Percentiles rank a stretch among this genome's conserved stretches.
Evolutionary conservation across 257 asterid species (phyloP).

Genomic region (Phtheirospermum japonicum): DNA sequence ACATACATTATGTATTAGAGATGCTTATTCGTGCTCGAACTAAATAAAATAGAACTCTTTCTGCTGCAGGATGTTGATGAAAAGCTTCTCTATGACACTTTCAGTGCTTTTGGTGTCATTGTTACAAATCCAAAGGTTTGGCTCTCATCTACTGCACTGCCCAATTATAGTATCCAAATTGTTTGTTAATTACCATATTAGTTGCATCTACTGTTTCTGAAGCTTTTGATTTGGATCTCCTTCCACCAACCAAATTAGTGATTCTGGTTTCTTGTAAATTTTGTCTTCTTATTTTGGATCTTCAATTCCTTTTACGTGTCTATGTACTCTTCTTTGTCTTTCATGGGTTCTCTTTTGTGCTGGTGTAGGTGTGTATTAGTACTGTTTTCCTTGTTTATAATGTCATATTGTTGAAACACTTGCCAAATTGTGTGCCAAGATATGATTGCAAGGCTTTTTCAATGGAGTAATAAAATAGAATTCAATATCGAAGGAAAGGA

Average conservation of each 20-base stretch:
- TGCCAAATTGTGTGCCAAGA: not conserved
- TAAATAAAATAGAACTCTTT: slow-evolving; percentile 6
- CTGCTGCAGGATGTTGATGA: slow-evolving; percentile 91
- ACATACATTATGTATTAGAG: not conserved
- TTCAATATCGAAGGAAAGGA: not conserved
- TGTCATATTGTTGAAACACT: slow-evolving; percentile 8
- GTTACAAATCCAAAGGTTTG: slow-evolving; percentile 91
- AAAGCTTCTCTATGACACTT: slow-evolving; percentile 89
- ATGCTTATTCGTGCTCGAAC: not conserved
- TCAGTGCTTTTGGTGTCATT: slow-evolving; percentile 93
- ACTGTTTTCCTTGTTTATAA: not conserved
- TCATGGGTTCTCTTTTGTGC: not conserved
- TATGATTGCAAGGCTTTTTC: not conserved
- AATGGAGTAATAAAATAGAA: not conserved
- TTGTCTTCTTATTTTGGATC: slow-evolving; percentile 2
- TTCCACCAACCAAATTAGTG: not conserved
- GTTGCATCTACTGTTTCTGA: slow-evolving; percentile 1
- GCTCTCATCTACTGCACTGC: slow-evolving; percentile 12
- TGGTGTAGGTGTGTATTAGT: slow-evolving; percentile 7
- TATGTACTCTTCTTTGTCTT: not conserved
- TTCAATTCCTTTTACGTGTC: not conserved
- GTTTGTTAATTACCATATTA: slow-evolving; percentile 5
- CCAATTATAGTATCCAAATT: not conserved
- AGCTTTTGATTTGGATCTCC: not conserved
- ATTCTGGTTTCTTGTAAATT: not conserved